These are phyloP conservation scores for Apiospora phragmitis DNA, from an alignment of 2,329 filamentous ascomycete species.

Conservation along the genomic window DNA sequence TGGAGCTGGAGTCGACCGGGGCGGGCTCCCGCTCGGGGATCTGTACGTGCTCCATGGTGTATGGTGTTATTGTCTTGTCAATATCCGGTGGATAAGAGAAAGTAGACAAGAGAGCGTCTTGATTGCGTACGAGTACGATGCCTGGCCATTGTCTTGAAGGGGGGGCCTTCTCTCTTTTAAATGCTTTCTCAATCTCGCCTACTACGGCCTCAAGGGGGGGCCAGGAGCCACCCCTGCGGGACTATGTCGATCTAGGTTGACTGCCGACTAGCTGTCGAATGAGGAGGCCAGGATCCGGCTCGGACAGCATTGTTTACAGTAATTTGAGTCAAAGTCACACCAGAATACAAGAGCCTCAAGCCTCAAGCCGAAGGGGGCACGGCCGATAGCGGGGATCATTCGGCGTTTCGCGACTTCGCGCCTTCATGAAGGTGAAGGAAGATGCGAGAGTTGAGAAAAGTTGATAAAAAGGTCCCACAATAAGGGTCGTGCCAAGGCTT, in stretches of 20 bases:
- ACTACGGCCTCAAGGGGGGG: background rate
- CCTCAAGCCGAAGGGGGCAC: background rate
- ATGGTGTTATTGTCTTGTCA: background rate
- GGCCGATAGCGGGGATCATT: constrained; percentile 9
- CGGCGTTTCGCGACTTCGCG: constrained; percentile 13
- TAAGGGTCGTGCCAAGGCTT: background rate
- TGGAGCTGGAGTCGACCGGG: background rate
- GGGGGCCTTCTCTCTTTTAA: background rate
- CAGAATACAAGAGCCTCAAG: constrained; percentile 3
- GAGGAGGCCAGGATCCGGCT: background rate
- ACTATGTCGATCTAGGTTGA: background rate
- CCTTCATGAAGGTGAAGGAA: background rate
- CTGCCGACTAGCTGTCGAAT: background rate
- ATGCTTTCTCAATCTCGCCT: background rate
- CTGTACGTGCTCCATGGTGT: constrained; percentile 9
- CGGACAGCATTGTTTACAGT: background rate
- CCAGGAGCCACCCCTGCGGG: background rate
- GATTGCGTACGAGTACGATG: background rate
- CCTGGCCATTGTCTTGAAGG: background rate
- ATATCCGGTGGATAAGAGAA: background rate
- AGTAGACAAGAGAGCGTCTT: constrained; percentile 5
- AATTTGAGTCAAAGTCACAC: background rate
- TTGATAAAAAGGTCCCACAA: background rate
- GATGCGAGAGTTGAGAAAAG: background rate
- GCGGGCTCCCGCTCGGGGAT: constrained; percentile 3